Evolutionary conservation across 2,329 filamentous ascomycete species (phyloP).

Genomic region (Aspergillus brasiliensis): DNA sequence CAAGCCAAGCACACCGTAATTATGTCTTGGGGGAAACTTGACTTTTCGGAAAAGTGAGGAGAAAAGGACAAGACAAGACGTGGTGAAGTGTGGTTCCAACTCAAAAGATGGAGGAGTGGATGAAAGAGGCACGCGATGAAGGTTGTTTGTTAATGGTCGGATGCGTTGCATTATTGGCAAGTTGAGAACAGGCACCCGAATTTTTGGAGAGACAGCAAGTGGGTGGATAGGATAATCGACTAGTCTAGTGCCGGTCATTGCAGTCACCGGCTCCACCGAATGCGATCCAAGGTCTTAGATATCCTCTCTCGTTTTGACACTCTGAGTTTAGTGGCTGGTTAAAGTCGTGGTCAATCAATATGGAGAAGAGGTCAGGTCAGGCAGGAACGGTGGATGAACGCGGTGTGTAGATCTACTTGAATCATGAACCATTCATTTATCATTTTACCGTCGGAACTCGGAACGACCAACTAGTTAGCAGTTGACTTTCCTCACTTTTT

Average conservation of each 20-base stretch:
- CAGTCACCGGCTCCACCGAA: slow-evolving; percentile 1
- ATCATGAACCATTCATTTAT: not conserved
- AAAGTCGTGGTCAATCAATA: not conserved
- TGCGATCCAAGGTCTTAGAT: not conserved
- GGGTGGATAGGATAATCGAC: not conserved
- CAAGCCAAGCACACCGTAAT: too few relatives aligned
- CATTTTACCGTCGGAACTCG: not conserved
- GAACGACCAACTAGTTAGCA: not conserved
- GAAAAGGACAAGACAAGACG: not conserved
- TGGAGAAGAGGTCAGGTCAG: not conserved
- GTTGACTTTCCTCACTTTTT: too few relatives aligned
- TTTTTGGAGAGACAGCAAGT: not conserved
- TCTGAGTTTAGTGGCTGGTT: not conserved
- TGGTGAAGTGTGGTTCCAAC: not conserved
- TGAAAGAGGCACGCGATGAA: not conserved
- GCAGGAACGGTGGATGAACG: not conserved
- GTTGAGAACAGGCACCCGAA: slow-evolving; percentile 1
- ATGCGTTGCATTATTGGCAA: not conserved
- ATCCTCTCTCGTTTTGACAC: too few relatives aligned
- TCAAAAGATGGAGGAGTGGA: not conserved
- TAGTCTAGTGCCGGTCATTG: not conserved
- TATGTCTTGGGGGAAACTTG: too few relatives aligned
- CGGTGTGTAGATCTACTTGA: not conserved
- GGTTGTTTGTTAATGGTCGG: too few relatives aligned
- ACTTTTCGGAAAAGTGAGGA: not conserved